Evolutionary conservation across 2,329 filamentous ascomycete species (phyloP), one percentile per base, ranked within the genome.

Genomic region (Pochonia chlamydosporia): DNA sequence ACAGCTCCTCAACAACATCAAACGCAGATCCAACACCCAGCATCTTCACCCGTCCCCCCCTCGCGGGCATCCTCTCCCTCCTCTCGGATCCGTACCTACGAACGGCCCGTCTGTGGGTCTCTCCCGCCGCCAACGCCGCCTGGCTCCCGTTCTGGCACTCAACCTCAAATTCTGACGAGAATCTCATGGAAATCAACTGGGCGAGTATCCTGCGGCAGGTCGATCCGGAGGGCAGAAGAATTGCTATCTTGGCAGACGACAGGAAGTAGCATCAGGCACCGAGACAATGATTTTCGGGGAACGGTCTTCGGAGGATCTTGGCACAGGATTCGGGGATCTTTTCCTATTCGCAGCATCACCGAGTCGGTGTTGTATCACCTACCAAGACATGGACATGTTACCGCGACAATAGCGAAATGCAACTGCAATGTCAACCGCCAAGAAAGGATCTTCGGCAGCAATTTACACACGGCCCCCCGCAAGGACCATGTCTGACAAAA

Each of bases 61-160:
- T 66, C 21, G 55, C 55, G 47, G 62, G 65, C 3, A 52, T 76
- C 8, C 53, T 75, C 40, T 58, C 60, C 44, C 56, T 76, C 16
- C 55, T 77, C 46, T 58, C 64, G 36, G 73, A 76, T 48, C 73
- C 73, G 41, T 68, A 74, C 40, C 59, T 76, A 30, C 59, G 69
- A 41, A 61, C 52, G 36, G 69, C 66, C 13, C 59, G 65, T 47
- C 53, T 76, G 24, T 59, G 59, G 52, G 63, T 72, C 33, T 62
- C 62, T 45, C 56, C 56, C 18, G 55, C 53, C 35, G 71, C 73
- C 51, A 59, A 42, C 39, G 40, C n/a, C 11, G 46, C 31, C 11
- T 47, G 46, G 46, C 20, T 11, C 31, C 33, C 46, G 18, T 47
- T 47, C 21, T 20, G 35, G 52, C 25, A 54, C 51, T 52, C 44